Conservation (phyloP, 2,329 filamentous ascomycete species). For the Pyrenophora tritici-repentis region DNA sequence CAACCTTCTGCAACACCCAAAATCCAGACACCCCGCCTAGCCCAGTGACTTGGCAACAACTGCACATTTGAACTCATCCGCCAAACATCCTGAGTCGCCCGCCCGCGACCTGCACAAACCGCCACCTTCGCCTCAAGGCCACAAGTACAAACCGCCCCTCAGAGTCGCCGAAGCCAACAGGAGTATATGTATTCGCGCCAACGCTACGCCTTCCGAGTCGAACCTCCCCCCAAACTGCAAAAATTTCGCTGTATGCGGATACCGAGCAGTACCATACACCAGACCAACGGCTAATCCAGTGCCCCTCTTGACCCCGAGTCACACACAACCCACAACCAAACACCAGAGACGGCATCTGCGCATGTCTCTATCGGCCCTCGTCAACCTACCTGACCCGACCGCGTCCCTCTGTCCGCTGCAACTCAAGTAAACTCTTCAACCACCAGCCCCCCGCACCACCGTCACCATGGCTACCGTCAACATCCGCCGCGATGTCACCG, state of each 20-base stretch:
- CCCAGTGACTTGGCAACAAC: conserved; percentile 29
- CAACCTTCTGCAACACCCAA: conserved; percentile 26
- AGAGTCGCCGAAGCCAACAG: conserved; percentile 45
- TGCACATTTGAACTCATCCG: conserved; percentile 4
- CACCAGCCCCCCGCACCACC: conserved; percentile 47
- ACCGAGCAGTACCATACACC: conserved; percentile 87
- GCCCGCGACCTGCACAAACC: conserved; percentile 39
- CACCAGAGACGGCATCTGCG: conserved; percentile 48
- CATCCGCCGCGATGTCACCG: conserved; percentile 93
- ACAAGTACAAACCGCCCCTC: conserved; percentile 39
- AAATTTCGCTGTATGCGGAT: conserved; percentile 95
- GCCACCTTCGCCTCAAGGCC: conserved; percentile 40
- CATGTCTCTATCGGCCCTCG: conserved; percentile 67
- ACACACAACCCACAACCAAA: conserved; percentile 37
- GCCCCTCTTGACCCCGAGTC: conserved; percentile 46
- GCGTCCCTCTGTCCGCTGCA: conserved; percentile 37
- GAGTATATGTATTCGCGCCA: conserved; percentile 99
- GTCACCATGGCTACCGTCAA: conserved; percentile 96
- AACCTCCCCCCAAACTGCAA: conserved; percentile 93
- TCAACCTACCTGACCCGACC: conserved; percentile 51
- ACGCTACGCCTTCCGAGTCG: conserved; percentile 91
- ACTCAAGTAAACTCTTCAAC: conserved; percentile 34
- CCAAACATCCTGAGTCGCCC: conserved; percentile 25
- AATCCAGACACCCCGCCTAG: conserved; percentile 23
- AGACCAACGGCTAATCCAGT: conserved; percentile 84